phyloP scores from a whole-genome alignment of 2,329 filamentous ascomycete species.

The Alternaria tenuissima region DNA sequence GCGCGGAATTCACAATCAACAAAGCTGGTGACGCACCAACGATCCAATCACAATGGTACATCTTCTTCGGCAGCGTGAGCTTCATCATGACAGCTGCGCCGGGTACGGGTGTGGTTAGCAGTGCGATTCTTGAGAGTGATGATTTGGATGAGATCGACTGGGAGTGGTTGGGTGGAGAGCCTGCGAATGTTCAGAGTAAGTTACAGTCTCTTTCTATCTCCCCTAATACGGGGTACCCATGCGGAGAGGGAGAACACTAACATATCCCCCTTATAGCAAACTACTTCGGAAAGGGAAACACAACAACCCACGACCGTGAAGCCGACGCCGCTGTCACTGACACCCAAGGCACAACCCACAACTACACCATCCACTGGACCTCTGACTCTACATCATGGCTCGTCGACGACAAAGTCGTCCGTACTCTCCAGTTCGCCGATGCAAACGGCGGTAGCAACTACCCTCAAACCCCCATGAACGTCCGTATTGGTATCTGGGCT shows the following conservation, averaged over 20 bases:
- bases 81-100: constrained; percentile 75
- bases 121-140: constrained; percentile 81
- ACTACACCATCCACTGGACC: constrained; percentile 75
- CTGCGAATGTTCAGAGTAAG: constrained; percentile 70
- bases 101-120: constrained; percentile 77
- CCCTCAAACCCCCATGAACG: constrained; percentile 77
- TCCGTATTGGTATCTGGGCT: constrained; percentile 54
- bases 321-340: constrained; percentile 62
- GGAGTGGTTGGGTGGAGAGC: constrained; percentile 75
- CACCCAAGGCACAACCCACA: constrained; percentile 66
- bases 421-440: constrained; percentile 66
- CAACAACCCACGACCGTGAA: constrained; percentile 72
- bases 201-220: constrained; percentile 50
- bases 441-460: constrained; percentile 64
- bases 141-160: constrained; percentile 87
- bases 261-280: background rate
- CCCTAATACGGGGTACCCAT: background rate
- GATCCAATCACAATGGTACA: constrained; percentile 79
- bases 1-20: constrained; percentile 58
- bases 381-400: constrained; percentile 69
- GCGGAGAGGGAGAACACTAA: background rate
- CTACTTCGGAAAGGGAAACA: constrained; percentile 40
- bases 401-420: constrained; percentile 71
- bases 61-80: constrained; percentile 83
- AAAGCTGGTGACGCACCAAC: constrained; percentile 63